These are phyloP conservation scores for Pseudodiploospora longispora DNA, from an alignment of 2,329 filamentous ascomycete species.

Conservation along the genomic window DNA sequence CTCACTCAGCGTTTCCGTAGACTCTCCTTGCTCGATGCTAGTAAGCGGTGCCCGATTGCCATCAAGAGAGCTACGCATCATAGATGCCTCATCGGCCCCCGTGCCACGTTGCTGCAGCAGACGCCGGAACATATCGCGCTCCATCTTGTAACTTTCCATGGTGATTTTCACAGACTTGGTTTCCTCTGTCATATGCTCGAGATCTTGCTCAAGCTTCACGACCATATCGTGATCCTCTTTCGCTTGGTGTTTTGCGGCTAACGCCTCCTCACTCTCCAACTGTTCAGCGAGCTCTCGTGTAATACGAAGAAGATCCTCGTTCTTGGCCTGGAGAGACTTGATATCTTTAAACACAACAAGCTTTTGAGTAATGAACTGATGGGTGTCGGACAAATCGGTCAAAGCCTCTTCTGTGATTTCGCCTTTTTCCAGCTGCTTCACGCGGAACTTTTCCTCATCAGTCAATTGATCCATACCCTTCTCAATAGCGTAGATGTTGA, in stretches of 20 bases:
- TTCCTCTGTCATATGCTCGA: constrained; percentile 74
- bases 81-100: constrained; percentile 54
- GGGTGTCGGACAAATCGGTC: constrained; percentile 73
- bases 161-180: constrained; percentile 73
- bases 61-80: constrained; percentile 65
- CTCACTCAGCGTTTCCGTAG: constrained; percentile 58
- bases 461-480: constrained; percentile 66
- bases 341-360: constrained; percentile 86
- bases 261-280: constrained; percentile 85
- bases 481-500: constrained; percentile 76
- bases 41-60: constrained; percentile 46
- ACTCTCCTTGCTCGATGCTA: constrained; percentile 49
- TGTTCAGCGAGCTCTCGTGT: constrained; percentile 78
- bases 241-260: constrained; percentile 55
- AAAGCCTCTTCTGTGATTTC: constrained; percentile 64
- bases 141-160: constrained; percentile 87
- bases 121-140: constrained; percentile 95
- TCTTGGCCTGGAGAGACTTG: constrained; percentile 77
- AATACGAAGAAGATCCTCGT: constrained; percentile 73
- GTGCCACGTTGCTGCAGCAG: constrained; percentile 70
- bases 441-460: constrained; percentile 62
- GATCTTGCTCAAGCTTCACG: constrained; percentile 61
- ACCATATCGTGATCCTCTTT: constrained; percentile 63
- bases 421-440: constrained; percentile 70
- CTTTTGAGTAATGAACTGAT: constrained; percentile 80